Conservation (phyloP, 2,329 filamentous ascomycete species). For the Alternaria brassicicola region DNA sequence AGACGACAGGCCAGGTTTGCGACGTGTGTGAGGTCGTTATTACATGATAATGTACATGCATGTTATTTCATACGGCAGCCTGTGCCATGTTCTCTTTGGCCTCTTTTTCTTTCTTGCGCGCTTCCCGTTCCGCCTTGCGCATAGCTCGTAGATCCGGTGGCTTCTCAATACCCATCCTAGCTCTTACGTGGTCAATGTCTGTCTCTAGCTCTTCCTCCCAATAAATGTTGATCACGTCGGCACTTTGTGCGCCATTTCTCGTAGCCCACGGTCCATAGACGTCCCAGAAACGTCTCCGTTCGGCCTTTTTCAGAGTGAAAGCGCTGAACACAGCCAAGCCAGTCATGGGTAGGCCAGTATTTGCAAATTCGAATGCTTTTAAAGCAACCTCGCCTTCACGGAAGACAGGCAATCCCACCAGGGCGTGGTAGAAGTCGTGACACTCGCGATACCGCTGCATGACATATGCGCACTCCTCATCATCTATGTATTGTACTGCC, state of each 20-base stretch:
- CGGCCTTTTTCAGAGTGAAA: conserved; percentile 66
- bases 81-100: conserved; percentile 40
- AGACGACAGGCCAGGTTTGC: neutral
- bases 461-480: conserved; percentile 95
- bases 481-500: conserved; percentile 85
- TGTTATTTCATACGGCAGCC: conserved; percentile 19
- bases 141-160: conserved; percentile 85
- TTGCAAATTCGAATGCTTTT: conserved; percentile 96
- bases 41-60: conserved; percentile 22
- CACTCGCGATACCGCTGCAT: conserved; percentile 98
- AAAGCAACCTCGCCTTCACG: conserved; percentile 97
- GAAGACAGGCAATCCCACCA: conserved; percentile 87
- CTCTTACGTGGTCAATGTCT: conserved; percentile 77
- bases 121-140: conserved; percentile 70
- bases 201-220: conserved; percentile 95
- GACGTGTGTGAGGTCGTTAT: neutral
- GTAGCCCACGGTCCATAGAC: conserved; percentile 92
- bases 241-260: conserved; percentile 74
- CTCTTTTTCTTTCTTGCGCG: conserved; percentile 69
- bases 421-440: conserved; percentile 96
- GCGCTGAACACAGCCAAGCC: conserved; percentile 80
- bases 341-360: conserved; percentile 94
- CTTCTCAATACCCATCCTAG: conserved; percentile 79
- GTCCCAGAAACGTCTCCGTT: conserved; percentile 70
- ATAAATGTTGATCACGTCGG: conserved; percentile 92